phyloP scores from a whole-genome alignment of 768 basidiomycete species.

The Dacryopinax spathularia region DNA sequence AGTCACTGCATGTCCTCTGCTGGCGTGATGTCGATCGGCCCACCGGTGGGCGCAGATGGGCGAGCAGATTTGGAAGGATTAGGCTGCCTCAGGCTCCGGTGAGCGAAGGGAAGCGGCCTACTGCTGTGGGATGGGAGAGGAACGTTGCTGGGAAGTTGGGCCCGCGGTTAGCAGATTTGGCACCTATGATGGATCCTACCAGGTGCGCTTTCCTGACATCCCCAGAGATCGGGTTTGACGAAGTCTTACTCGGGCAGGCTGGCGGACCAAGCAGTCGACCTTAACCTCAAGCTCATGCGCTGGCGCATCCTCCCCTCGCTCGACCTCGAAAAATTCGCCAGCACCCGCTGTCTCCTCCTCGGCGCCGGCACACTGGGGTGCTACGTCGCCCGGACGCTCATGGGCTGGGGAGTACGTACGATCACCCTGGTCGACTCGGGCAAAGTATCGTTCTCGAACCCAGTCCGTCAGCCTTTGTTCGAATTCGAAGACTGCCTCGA shows the following conservation, averaged over 20 bases:
- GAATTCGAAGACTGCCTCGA: constrained; percentile 86
- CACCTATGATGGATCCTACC: constrained; percentile 89
- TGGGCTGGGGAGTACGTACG: constrained; percentile 93
- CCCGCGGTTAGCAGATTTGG: constrained; percentile 77
- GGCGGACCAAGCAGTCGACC: constrained; percentile 91
- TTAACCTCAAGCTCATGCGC: constrained; percentile 94
- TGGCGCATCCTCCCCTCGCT: constrained; percentile 89
- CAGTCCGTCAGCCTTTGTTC: constrained; percentile 91
- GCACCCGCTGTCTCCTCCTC: constrained; percentile 67
- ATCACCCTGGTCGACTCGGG: constrained; percentile 89
- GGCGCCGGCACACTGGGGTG: constrained; percentile 96
- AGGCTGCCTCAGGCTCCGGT: constrained; percentile 19
- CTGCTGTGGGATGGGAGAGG: constrained; percentile 79
- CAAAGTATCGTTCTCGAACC: constrained; percentile 90
- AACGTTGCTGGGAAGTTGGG: constrained; percentile 75
- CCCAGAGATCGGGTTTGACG: background rate
- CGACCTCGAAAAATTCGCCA: constrained; percentile 73
- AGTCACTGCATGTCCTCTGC: constrained; percentile 49
- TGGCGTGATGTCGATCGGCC: constrained; percentile 57
- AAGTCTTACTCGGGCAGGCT: constrained; percentile 43
- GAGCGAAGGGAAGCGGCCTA: constrained; percentile 10
- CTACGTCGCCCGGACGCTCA: constrained; percentile 81
- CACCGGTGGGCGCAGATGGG: constrained; percentile 32
- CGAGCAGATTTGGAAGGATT: constrained; percentile 48
- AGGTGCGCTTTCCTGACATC: constrained; percentile 31